Base-by-base conservation (phyloP, 1,139 yeast species). In the Debaryomycetaceae sp. region DNA sequence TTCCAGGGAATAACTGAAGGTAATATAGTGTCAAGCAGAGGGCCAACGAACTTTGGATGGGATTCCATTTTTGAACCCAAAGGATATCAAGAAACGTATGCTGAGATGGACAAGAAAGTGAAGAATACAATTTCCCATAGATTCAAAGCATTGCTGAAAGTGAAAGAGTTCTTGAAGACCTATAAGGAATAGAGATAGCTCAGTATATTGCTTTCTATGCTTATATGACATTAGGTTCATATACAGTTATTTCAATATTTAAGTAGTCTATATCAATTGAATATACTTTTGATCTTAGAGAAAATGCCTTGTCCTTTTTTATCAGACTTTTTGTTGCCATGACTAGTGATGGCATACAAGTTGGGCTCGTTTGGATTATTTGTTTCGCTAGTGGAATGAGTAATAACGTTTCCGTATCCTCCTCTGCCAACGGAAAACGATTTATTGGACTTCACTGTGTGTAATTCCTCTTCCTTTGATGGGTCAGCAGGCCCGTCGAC, bases 1-100 rank as follows among this genome's bases (percentile, higher is more conserved):
- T 91, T 92, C 63, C 95, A 87, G 59, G 99, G 98, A 4, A 64
- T 81, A 33, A 87, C 95, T 3, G 70, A 77, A 14, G 99, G 99
- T 9, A 63, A 55, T 7, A 89, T 94, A 51, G 98, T 91, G 4
- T 66, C 67, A 13, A 77, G 88, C 41, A 67, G 95, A 50, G 96
- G 98, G 3, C 82, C 87, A 17, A 73, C 80, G 17, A 76, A 78
- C 45, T 94, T 94, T 59, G 98, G 99, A 3, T 94, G 97, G 96
- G 97, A 92, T 64, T 83, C 96, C 5, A 70, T 87, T 37, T 92
- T 92, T 61, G 75, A 83, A 64, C 98, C 98, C 3, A 65, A 67
- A 30, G 95, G 92, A 1, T 73, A 64, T 43, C 65, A 70, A 15
- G 63, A 81, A 57, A 91, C 98, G 0, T 87, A 85, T 58, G 98